Base-by-base conservation (phyloP, 768 basidiomycete genomes). In the Lentinus brumalis region DNA sequence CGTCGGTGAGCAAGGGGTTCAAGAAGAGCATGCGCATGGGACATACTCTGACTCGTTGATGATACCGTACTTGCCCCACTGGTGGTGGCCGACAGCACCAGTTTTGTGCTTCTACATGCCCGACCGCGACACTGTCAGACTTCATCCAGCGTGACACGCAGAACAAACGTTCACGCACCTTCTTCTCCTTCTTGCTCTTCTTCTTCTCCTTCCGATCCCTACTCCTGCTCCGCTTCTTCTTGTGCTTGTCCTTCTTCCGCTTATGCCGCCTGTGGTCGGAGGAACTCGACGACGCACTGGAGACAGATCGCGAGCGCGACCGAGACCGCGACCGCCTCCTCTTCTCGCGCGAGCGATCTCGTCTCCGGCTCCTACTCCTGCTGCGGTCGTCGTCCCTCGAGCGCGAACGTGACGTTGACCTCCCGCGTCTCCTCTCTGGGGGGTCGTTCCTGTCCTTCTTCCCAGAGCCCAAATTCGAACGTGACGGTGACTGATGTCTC, bases 11-110 rank as follows among this genome's bases (percentile, higher is more conserved):
- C 15, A 52, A 44, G 49, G 14, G 31, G 2, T 16, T 16, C n/a
- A 29, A 52, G 6, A 26, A 38, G 21, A 16, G 2, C 41, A 52
- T 31, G 49, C 29, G 10, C 39, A 50, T 55, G 16, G 30, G 18
- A 80, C 91, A 70, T 67, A 96, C 94, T 96, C 94, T 3, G 83
- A 70, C 69, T 96, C 95, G 32, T 82, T 82, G 58, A 97, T 94
- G 56, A 92, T 82, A 3, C 95, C 95, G 73, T 91, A 89, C 74
- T 92, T 94, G 15, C 95, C 95, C 94, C 94, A 97, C 65, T 93
- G 87, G 16, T 85, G 78, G 10, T 83, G 82, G 30, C 77, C 75
- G 35, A 77, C 81, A 18, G 77, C 78, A 10, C 79, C 80, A 65
- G 85, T 84, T 73, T 87, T 87, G 76, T 87, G 78, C 77, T 84